These are phyloP conservation scores for Kodamaea derodonti DNA, from an alignment of 1,139 yeast genomes.

Conservation along the genomic window DNA sequence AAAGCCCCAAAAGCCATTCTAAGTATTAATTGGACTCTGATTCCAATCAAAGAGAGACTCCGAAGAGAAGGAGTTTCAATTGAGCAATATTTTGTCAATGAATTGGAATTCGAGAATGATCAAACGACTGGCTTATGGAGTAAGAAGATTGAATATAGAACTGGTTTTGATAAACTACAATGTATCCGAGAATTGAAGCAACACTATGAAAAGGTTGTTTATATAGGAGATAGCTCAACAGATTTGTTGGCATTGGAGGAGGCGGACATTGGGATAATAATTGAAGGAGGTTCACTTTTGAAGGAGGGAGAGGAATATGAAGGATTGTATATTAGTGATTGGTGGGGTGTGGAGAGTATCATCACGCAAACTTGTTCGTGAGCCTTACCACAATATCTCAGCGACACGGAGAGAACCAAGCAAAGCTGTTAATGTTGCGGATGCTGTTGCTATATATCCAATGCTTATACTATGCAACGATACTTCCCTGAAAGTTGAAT, in stretches of 20 bases:
- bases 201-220: slow-evolving; percentile 25
- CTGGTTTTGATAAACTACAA: slow-evolving; percentile 53
- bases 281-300: slow-evolving; percentile 13
- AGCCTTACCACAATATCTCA: too few relatives aligned
- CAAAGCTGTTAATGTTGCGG: too few relatives aligned
- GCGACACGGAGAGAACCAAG: too few relatives aligned
- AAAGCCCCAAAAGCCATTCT: slow-evolving; percentile 42
- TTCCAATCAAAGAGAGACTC: slow-evolving; percentile 44
- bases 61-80: slow-evolving; percentile 24
- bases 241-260: slow-evolving; percentile 54
- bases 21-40: slow-evolving; percentile 65
- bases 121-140: slow-evolving; percentile 41
- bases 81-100: slow-evolving; percentile 39
- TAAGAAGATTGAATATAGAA: slow-evolving; percentile 28
- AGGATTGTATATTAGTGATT: neutral
- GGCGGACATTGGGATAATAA: slow-evolving; percentile 48
- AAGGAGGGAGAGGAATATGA: neutral
- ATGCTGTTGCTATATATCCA: too few relatives aligned
- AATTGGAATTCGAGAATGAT: slow-evolving; percentile 36
- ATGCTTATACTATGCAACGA: too few relatives aligned
- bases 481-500: too few relatives aligned
- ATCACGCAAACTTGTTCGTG: neutral
- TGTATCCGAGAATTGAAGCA: slow-evolving; percentile 20
- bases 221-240: slow-evolving; percentile 66
- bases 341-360: neutral